These are phyloP conservation scores for Lepiota venenata DNA, from an alignment of 768 basidiomycete genomes.

Conservation along the genomic window DNA sequence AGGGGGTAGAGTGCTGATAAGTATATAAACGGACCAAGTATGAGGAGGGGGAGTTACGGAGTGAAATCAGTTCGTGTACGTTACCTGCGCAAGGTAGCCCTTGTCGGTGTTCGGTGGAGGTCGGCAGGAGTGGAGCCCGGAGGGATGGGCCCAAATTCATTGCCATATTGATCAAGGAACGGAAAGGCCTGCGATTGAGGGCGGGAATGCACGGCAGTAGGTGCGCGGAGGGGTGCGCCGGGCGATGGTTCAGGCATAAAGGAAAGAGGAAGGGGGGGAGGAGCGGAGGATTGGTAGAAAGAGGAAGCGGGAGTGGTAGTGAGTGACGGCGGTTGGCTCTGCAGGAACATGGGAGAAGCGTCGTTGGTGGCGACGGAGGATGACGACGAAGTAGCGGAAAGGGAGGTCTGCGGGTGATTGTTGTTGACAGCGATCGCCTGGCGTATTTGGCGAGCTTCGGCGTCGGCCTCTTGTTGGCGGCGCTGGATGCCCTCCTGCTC, in stretches of 20 bases:
- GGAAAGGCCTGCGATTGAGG: not conserved
- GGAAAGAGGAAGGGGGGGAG: constrained; percentile 2
- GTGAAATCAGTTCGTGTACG: constrained; percentile 13
- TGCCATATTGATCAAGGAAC: not conserved
- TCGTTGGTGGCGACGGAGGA: constrained; percentile 11
- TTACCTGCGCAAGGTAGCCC: constrained; percentile 31
- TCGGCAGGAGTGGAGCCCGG: constrained; percentile 1
- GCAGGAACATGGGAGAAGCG: constrained; percentile 7
- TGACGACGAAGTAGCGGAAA: constrained; percentile 9
- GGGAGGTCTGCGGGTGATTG: constrained; percentile 13
- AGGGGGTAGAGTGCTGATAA: constrained; percentile 31
- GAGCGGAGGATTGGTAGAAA: not conserved
- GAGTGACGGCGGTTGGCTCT: not conserved
- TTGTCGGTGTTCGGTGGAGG: constrained; percentile 15
- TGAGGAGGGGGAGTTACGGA: no score
- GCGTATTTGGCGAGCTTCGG: constrained; percentile 42
- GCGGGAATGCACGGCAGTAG: not conserved
- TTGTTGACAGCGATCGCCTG: constrained; percentile 27
- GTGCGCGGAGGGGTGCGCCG: not conserved
- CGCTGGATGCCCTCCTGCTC: constrained; percentile 56
- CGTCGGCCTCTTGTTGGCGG: constrained; percentile 59
- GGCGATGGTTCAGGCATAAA: not conserved
- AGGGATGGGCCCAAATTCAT: not conserved
- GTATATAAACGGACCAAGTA: no score
- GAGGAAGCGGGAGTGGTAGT: constrained; percentile 5